Conservation (phyloP, 2,329 filamentous ascomycete genomes). For the Colletotrichum eremochloae region DNA sequence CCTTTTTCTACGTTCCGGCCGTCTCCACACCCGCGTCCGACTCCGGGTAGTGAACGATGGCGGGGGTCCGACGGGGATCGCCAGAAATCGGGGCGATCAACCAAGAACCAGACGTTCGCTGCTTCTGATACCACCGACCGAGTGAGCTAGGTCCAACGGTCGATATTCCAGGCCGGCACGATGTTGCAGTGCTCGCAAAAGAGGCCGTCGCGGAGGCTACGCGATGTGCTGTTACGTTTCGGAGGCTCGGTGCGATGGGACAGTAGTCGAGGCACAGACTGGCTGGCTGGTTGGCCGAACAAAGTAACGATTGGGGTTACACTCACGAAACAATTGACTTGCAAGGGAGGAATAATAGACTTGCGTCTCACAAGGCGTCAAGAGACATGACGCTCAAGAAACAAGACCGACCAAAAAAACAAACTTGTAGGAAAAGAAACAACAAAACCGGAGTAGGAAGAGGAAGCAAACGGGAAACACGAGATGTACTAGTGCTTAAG, state of each 20-base stretch:
- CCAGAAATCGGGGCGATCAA: background rate
- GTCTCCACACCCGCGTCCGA: conserved; percentile 11
- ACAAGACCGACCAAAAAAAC: background rate
- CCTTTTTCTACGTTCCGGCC: background rate
- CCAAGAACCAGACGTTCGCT: background rate
- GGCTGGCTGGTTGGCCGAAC: conserved; percentile 26
- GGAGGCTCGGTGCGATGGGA: background rate
- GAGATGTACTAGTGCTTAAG: background rate
- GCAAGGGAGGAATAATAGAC: background rate
- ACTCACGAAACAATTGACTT: background rate
- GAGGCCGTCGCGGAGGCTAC: conserved; percentile 2
- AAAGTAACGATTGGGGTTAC: background rate
- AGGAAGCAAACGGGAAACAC: too few relatives aligned
- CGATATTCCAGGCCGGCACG: background rate
- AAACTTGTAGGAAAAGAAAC: background rate
- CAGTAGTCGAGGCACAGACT: conserved; percentile 18
- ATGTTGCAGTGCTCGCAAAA: background rate
- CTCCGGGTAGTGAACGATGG: background rate
- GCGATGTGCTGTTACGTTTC: background rate
- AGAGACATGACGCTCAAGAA: background rate
- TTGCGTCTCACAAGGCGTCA: background rate
- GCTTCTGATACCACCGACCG: background rate
- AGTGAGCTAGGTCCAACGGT: background rate
- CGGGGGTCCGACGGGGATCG: background rate
- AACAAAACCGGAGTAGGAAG: background rate